Evolutionary conservation across 768 basidiomycete genomes (phyloP), one percentile per base, ranked within the genome.

Genomic region (Tulasnella sp.): DNA sequence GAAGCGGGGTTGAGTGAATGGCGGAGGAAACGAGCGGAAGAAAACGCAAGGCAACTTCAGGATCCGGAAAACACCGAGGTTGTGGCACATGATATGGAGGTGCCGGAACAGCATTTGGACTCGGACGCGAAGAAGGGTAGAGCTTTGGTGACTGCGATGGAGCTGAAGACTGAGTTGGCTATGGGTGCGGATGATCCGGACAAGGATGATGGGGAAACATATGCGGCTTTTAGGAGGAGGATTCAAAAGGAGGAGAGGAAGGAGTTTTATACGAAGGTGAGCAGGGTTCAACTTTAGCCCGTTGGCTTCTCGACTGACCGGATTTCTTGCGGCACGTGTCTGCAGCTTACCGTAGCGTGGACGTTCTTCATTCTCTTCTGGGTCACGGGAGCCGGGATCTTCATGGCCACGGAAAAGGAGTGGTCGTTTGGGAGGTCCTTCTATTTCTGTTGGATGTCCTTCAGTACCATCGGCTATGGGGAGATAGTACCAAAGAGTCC

Each of bases 311-410:
- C 75, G n/a, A 74, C 36, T 19, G 4, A 38, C 25, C 36, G 12
- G 31, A 37, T 7, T 38, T 64, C 31, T 9, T 6, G 9, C 9
- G 5, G 9, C n/a, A 7, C 12, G 8, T 17, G 36, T 45, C 36
- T 76, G 0, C 75, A 86, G 85, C 81, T 86, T 38, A 67, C 80
- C 1, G 82, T 92, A 25, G 89, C 90, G 0, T 88, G 88, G 84
- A 70, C 81, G 0, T 79, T 91, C 38, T 94, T 94, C 83, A 80
- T 93, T 29, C 79, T 86, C n/a, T 95, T 95, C 84, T 95, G 93
- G 93, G 84, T 88, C 79, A 83, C 87, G n/a, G 92, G 93, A 3
- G 87, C 90, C 3, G 86, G 84, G 0, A 88, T 93, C 54, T 94
- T 94, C 79, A 86, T 83, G 80, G 80, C 81, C n/a, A 92, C 91